Base-by-base conservation (phyloP, 2,329 filamentous ascomycete species). In the Truncatella angustata region DNA sequence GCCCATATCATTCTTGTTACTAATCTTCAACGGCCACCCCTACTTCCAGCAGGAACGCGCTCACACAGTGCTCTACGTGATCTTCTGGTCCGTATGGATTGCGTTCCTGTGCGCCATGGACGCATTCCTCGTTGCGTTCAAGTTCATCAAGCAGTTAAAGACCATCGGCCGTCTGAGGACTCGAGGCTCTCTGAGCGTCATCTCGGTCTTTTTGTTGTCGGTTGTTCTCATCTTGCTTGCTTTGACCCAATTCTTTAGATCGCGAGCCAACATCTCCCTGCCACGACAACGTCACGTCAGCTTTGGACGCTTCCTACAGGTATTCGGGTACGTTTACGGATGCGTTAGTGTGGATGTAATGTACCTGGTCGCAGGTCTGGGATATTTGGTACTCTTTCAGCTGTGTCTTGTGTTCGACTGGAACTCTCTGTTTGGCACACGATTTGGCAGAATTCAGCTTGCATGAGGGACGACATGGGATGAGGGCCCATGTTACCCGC, bases 61-160 rank as follows among this genome's bases (percentile, higher is more conserved):
- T 21, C 39, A 18, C 4, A 18, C 30, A 12, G 40, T 23, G 16
- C 12, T 50, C n/a, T 54, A 42, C 23, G 40, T 18, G 7, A 24
- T 49, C 5, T 35, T 49, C 23, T 54, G 49, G 49, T 44, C 44
- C 24, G 39, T 52, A 20, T 54, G 53, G 53, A 42, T 54, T n/a
- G 21, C 49, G 10, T 18, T 47, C 5, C 39, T 54, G 2, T 54
- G 53, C 39, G 37, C 20, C 2, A 18, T 39, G 18, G 53, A 54
- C 28, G 53, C 53, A 14, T 54, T 54, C 20, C 49, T 54, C 26
- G 53, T 54, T 12, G 45, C 51, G 9, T 54, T 54, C 20, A 49
- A 54, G 32, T 54, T 54, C 39, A 49, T 54, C 49, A 54, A 54
- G 45, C 53, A 54, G 49, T 46, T 54, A 36, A 54, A 54, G 49